A percentile compares a stretch with the other conserved stretches of the same genome.
Evolutionary conservation across 805 yeast species (phyloP).

Genomic region (Metschnikowia cerradonensis): DNA sequence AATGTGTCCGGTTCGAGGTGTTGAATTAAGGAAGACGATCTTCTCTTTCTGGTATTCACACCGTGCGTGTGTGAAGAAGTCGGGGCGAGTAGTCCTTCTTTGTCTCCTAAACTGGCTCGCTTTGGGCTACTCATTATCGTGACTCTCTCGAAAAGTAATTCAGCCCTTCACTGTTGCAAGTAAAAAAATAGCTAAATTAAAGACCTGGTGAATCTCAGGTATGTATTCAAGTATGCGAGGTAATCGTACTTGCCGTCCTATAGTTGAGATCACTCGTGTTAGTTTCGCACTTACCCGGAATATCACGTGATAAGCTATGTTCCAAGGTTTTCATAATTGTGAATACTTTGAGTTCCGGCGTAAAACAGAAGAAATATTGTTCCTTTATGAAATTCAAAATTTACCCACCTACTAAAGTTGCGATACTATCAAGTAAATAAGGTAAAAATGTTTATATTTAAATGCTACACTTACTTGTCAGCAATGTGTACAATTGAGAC

Average conservation of each 20-base stretch:
- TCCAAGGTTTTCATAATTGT: neutral
- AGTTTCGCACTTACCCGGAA: conserved; percentile 4
- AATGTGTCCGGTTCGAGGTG: conserved; percentile 91
- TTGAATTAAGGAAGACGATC: conserved; percentile 84
- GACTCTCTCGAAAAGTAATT: neutral
- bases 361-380: no score
- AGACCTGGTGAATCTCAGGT: neutral
- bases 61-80: conserved; percentile 19
- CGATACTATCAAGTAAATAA: neutral
- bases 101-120: conserved; percentile 13
- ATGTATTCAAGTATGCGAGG: conserved; percentile 1
- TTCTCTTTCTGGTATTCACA: conserved; percentile 42
- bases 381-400: neutral
- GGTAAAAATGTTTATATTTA: neutral
- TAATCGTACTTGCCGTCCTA: neutral
- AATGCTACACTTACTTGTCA: neutral
- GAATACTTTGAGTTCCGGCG: neutral
- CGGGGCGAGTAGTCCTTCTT: conserved; percentile 19
- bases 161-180: neutral
- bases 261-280: conserved; percentile 3
- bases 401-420: neutral
- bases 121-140: conserved; percentile 15
- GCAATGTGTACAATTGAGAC: neutral
- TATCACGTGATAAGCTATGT: neutral
- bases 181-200: neutral